Evolutionary conservation across 768 basidiomycete genomes (phyloP), one percentile per base, ranked within the genome.

Genomic region (Dioszegia crocea): DNA sequence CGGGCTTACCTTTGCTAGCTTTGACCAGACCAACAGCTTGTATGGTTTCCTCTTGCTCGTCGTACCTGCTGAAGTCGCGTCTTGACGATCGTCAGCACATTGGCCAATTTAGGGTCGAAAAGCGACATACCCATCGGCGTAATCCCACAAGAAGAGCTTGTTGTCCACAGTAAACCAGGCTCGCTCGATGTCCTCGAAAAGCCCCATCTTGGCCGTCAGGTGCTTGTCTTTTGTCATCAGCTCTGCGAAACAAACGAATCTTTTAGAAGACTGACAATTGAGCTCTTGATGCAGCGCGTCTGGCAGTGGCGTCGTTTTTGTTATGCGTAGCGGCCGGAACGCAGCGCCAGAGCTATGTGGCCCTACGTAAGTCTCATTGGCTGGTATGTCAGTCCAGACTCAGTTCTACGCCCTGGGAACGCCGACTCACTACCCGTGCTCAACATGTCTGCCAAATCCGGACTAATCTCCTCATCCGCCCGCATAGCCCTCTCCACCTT

Each of bases 91-190:
- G 40, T 49, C 10, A 52, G 49, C 57, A 1, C 16, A 24, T 48
- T 9, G 17, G 24, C 31, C 44, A 27, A 4, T 21, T 26, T 8
- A 1, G 4, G 29, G 27, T 21, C n/a, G n/a, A n/a, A 44, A 41
- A 51, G 12, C 53, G 39, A 80, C 87, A 56, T 65, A 94, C 93
- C 91, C 90, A 66, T 94, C 89, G 33, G 86, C 80, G 75, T 96
- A 99, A 77, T 99, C 91, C 96, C 96, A 98, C 23, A 99, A 80
- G 70, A 96, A 89, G 31, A 99, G 81, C 67, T 90, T 89, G 76
- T 92, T 86, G 78, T 97, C 91, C 58, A 94, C 88, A 10, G 90
- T 88, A 63, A 97, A 88, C 91, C 92, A 99, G 0, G 88, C 92
- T 45, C 91, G 84, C 66, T 94, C 91, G 61, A 98, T 89, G 67